Evolutionary conservation across 805 yeast genomes (phyloP).

Genomic region (Candida golubevii): DNA sequence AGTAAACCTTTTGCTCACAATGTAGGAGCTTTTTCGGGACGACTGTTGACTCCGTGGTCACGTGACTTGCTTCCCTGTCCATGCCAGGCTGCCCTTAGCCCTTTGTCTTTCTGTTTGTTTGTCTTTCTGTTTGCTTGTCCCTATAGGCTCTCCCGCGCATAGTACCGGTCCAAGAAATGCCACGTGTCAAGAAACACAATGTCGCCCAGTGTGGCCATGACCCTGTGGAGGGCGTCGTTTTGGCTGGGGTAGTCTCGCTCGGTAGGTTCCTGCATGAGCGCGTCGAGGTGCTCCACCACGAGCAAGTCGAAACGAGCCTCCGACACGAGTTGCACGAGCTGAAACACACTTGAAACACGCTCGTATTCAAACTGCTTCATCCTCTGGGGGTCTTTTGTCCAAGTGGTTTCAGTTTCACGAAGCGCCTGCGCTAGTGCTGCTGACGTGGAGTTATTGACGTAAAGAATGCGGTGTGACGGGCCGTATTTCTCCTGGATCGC

Average conservation of each 20-base stretch:
- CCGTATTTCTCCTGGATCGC: constrained; percentile 1
- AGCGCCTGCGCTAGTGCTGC: constrained; percentile 13
- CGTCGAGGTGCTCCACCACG: constrained; percentile 15
- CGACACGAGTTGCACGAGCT: constrained; percentile 4
- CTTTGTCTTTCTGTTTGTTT: too few species aligned
- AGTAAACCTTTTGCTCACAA: too few species aligned
- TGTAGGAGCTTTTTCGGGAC: too few species aligned
- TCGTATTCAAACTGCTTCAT: constrained; percentile 14
- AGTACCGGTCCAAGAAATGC: constrained; percentile 14
- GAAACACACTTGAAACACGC: constrained; percentile 10
- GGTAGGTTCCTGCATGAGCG: constrained; percentile 14
- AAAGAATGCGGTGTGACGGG: constrained; percentile 6
- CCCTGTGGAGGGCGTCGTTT: constrained; percentile 8
- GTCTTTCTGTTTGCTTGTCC: too few species aligned
- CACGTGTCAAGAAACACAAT: constrained; percentile 15
- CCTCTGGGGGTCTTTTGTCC: constrained; percentile 8
- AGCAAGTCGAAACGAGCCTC: constrained; percentile 7
- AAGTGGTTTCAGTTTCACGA: constrained; percentile 4
- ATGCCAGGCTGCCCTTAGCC: too few species aligned
- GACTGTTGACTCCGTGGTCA: too few species aligned
- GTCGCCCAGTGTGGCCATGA: constrained; percentile 5
- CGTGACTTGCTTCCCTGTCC: too few species aligned
- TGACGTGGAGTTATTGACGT: constrained; percentile 15
- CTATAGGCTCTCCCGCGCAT: constrained; percentile 1
- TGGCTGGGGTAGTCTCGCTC: constrained; percentile 6